A percentile compares a stretch with the other conserved stretches of the same genome.
Conservation (phyloP, 176 grass and related monocot species). For the Rhynchospora tenuis region DNA sequence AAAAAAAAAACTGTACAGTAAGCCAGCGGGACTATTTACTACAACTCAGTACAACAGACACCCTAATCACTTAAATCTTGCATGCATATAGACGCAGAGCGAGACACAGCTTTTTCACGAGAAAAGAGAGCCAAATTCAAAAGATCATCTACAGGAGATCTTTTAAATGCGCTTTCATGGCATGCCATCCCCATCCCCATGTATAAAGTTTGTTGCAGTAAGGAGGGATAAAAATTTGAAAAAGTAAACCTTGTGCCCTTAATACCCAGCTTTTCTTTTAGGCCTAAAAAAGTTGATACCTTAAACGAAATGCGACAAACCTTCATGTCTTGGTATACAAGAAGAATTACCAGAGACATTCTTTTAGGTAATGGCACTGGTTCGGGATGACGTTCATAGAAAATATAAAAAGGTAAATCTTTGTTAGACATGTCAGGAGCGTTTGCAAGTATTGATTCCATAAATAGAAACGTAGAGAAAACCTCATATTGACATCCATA, state of each 20-base stretch:
- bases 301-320: not conserved
- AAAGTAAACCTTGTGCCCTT: slow-evolving; percentile 14
- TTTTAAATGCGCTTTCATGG: slow-evolving; percentile 27
- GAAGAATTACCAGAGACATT: not conserved
- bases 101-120: slow-evolving; percentile 17
- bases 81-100: not conserved
- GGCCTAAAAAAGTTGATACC: slow-evolving; percentile 8
- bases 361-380: not conserved
- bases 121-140: slow-evolving; percentile 19
- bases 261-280: slow-evolving; percentile 18
- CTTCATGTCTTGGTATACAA: slow-evolving; percentile 1
- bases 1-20: not conserved
- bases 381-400: not conserved
- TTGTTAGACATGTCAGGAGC: not conserved
- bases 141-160: slow-evolving; percentile 9
- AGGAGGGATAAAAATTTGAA: not conserved
- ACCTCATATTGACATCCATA: not conserved
- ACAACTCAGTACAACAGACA: slow-evolving; percentile 8
- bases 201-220: slow-evolving; percentile 25
- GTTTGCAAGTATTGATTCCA: not conserved
- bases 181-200: slow-evolving; percentile 20
- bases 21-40: slow-evolving; percentile 13
- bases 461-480: not conserved
- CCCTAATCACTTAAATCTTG: slow-evolving; percentile 11
- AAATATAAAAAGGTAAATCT: not conserved